These are phyloP conservation scores for Scheffersomyces amazonensis DNA, from an alignment of 805 yeast genomes.

Conservation along the genomic window DNA sequence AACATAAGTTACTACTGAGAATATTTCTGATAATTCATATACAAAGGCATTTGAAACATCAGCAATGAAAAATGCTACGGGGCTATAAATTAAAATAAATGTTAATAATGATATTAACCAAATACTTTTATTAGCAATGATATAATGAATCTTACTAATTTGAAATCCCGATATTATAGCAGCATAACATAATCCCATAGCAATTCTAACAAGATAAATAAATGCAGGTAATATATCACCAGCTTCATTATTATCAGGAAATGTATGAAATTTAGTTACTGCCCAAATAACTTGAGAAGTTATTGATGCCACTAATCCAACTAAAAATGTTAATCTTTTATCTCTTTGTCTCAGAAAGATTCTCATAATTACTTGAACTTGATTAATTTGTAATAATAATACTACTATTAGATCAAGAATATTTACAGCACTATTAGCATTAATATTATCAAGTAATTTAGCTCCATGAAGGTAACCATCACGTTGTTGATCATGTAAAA, in stretches of 20 bases:
- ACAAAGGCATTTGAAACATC: constrained; percentile 77
- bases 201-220: constrained; percentile 68
- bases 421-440: constrained; percentile 44
- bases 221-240: constrained; percentile 69
- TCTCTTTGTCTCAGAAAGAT: constrained; percentile 67
- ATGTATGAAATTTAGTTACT: constrained; percentile 49
- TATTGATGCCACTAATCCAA: constrained; percentile 54
- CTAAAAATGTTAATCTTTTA: constrained; percentile 56
- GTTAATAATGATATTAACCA: constrained; percentile 57
- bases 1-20: constrained; percentile 69
- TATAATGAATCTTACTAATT: constrained; percentile 48
- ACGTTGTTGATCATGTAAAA: constrained; percentile 47
- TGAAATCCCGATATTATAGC: constrained; percentile 58
- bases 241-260: constrained; percentile 37
- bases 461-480: constrained; percentile 43
- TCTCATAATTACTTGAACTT: constrained; percentile 69
- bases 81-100: constrained; percentile 52
- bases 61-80: constrained; percentile 70
- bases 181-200: constrained; percentile 66
- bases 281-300: constrained; percentile 69
- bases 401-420: constrained; percentile 58
- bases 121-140: constrained; percentile 46
- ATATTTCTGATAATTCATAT: constrained; percentile 68
- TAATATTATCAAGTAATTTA: constrained; percentile 42
- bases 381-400: constrained; percentile 58